phyloP scores from a whole-genome alignment of 2,329 filamentous ascomycete species.

The Verticillium isaacii region DNA sequence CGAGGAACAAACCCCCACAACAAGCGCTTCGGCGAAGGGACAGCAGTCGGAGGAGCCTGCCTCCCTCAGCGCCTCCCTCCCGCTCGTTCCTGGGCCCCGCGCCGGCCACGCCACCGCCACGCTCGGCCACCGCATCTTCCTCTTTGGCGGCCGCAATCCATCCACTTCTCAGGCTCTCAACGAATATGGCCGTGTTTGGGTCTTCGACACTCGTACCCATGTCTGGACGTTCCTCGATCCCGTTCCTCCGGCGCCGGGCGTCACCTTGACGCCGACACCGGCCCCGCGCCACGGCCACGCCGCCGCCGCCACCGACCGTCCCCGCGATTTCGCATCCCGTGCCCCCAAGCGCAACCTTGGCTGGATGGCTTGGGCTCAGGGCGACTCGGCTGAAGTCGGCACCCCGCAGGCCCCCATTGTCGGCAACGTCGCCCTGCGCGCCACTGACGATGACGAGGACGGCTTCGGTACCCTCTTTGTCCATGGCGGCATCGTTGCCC shows the following conservation, averaged over 20 bases:
- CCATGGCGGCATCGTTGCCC: slow-evolving; percentile 55
- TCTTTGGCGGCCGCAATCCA: slow-evolving; percentile 77
- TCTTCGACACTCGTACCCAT: slow-evolving; percentile 61
- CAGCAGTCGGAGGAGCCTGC: slow-evolving; percentile 26
- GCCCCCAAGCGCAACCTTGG: slow-evolving; percentile 31
- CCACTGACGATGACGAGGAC: slow-evolving; percentile 55
- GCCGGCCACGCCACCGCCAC: slow-evolving; percentile 69
- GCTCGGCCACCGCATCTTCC: slow-evolving; percentile 66
- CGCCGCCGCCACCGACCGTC: slow-evolving; percentile 52
- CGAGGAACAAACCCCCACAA: neutral
- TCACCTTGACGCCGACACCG: slow-evolving; percentile 41
- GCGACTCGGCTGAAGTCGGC: slow-evolving; percentile 47
- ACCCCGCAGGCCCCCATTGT: slow-evolving; percentile 57
- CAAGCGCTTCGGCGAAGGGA: slow-evolving; percentile 26
- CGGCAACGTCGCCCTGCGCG: slow-evolving; percentile 50
- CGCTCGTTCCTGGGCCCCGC: slow-evolving; percentile 58
- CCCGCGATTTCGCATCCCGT: slow-evolving; percentile 39
- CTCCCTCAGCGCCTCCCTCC: slow-evolving; percentile 19
- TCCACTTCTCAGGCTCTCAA: slow-evolving; percentile 54
- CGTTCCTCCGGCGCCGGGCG: slow-evolving; percentile 35
- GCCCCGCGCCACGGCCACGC: slow-evolving; percentile 68
- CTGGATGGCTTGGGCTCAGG: slow-evolving; percentile 53
- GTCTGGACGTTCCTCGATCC: slow-evolving; percentile 64
- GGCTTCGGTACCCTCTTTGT: slow-evolving; percentile 68
- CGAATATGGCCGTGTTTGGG: slow-evolving; percentile 71